phyloP scores from a whole-genome alignment of 495 filamentous ascomycete genomes.

The Aspergillus baeticus region DNA sequence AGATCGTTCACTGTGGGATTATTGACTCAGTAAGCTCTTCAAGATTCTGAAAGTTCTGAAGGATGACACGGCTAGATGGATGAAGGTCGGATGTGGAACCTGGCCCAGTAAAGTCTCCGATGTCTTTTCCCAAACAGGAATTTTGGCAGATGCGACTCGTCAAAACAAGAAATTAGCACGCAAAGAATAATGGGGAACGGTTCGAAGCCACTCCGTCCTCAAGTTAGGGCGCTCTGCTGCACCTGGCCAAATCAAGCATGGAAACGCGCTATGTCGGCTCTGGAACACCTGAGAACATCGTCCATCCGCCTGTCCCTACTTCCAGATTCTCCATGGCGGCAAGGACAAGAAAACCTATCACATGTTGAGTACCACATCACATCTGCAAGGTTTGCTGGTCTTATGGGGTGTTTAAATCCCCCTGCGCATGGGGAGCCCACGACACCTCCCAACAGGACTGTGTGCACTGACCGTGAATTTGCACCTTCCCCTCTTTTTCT shows the following conservation, averaged over 20 bases:
- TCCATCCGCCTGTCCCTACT: not conserved
- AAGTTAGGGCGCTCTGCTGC: slow-evolving; percentile 1
- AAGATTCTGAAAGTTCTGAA: slow-evolving; percentile 1
- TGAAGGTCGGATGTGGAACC: slow-evolving; percentile 23
- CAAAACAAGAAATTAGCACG: slow-evolving; percentile 7
- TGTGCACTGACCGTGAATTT: not conserved
- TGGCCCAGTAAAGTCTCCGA: slow-evolving; percentile 35
- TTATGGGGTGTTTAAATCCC: too few species aligned
- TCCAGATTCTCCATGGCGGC: not conserved
- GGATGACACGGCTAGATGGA: slow-evolving; percentile 13
- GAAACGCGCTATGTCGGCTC: not conserved
- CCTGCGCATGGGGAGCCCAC: too few species aligned
- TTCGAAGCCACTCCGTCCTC: not conserved
- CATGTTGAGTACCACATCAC: not conserved
- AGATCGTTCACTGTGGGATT: not conserved
- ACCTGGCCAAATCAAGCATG: not conserved
- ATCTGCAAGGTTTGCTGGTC: not conserved
- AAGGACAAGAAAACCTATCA: not conserved
- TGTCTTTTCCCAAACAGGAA: slow-evolving; percentile 30
- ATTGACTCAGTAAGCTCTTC: too few species aligned
- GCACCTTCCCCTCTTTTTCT: not conserved
- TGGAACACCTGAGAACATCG: not conserved
- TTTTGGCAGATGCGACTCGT: slow-evolving; percentile 33
- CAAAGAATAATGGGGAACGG: not conserved
- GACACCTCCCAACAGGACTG: too few species aligned